A percentile compares a stretch with the other conserved stretches of the same genome.
These are phyloP conservation scores for Tolypocladium guangdongense DNA, from an alignment of 2,329 filamentous ascomycete species.

Conservation along the genomic window DNA sequence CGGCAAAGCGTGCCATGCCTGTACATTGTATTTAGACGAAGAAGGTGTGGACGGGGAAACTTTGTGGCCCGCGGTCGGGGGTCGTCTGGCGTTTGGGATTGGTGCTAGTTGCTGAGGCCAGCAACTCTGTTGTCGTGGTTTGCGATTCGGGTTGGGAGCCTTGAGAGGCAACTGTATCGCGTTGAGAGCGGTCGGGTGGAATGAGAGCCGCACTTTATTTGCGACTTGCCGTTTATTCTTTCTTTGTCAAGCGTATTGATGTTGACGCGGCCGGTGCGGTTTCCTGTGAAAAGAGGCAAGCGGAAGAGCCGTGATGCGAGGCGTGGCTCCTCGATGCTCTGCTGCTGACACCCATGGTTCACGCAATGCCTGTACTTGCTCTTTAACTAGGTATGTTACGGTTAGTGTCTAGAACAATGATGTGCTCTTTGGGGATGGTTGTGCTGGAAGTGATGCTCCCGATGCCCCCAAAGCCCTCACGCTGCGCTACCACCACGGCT, in stretches of 20 bases:
- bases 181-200: background rate
- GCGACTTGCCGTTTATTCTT: background rate
- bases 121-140: background rate
- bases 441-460: background rate
- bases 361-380: background rate
- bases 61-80: background rate
- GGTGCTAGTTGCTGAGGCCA: background rate
- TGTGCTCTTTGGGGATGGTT: background rate
- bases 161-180: conserved; percentile 2
- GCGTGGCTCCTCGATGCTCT: background rate
- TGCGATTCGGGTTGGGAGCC: background rate
- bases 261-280: background rate
- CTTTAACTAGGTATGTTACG: background rate
- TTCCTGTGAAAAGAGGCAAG: background rate
- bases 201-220: background rate
- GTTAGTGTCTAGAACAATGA: background rate
- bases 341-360: background rate
- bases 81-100: background rate
- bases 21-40: background rate
- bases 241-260: background rate
- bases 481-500: background rate
- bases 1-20: background rate
- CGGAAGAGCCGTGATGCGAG: background rate
- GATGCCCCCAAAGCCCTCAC: too few relatives aligned
- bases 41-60: background rate